These are phyloP conservation scores for Fusarium sp. DNA, from an alignment of 2,329 filamentous ascomycete species.

Conservation along the genomic window DNA sequence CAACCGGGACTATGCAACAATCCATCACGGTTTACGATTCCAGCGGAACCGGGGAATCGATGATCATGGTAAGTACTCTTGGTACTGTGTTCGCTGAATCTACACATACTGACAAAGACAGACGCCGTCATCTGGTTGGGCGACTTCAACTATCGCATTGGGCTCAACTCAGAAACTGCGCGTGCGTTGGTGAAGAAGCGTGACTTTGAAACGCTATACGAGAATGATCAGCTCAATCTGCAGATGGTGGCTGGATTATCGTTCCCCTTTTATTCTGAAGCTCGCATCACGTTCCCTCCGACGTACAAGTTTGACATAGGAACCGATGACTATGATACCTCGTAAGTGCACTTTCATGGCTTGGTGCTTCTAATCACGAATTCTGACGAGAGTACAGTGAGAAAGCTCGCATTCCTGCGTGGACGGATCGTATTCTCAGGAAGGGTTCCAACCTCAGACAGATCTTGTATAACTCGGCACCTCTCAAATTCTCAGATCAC, in stretches of 20 bases:
- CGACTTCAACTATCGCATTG: conserved; percentile 98
- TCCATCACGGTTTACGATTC: conserved; percentile 86
- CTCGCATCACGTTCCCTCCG: conserved; percentile 85
- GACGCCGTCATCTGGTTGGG: conserved; percentile 91
- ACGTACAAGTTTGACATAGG: conserved; percentile 97
- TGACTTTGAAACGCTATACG: conserved; percentile 82
- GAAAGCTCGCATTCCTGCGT: conserved; percentile 93
- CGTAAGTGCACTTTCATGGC: conserved; percentile 59
- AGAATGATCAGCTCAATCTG: conserved; percentile 94
- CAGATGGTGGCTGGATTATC: conserved; percentile 94
- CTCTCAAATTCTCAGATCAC: conserved; percentile 91
- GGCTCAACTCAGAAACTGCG: conserved; percentile 80
- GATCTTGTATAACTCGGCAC: conserved; percentile 81
- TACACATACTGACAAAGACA: conserved; percentile 38
- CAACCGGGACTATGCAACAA: conserved; percentile 91
- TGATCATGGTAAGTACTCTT: conserved; percentile 73
- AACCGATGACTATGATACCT: conserved; percentile 89
- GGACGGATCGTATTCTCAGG: conserved; percentile 93
- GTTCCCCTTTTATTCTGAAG: conserved; percentile 93
- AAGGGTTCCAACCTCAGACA: conserved; percentile 87
- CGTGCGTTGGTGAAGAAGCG: conserved; percentile 75
- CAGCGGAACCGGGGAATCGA: conserved; percentile 91
- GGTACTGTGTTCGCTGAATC: conserved; percentile 9
- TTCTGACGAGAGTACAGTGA: conserved; percentile 63
- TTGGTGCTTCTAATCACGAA: neutral